Evolutionary conservation across 768 basidiomycete genomes (phyloP).

Genomic region (Cyathus striatus): DNA sequence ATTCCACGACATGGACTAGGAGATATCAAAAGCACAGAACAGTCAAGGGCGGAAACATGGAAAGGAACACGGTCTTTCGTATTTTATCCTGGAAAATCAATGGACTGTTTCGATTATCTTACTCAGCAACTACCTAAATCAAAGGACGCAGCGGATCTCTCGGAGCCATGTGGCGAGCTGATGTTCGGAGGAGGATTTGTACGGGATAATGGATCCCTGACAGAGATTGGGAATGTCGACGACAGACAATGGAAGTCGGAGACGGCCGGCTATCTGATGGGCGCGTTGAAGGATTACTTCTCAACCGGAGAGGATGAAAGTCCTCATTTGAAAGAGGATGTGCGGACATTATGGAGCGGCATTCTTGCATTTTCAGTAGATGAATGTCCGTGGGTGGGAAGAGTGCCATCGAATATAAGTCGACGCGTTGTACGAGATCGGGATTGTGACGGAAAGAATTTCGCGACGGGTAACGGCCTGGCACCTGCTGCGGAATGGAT

Average conservation of each 20-base stretch:
- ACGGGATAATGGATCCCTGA: conserved; percentile 21
- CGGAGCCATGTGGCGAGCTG: conserved; percentile 38
- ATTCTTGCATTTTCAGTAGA: conserved; percentile 61
- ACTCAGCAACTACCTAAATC: conserved; percentile 42
- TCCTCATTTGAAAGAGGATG: conserved; percentile 20
- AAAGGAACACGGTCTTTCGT: conserved; percentile 46
- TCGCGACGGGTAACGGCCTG: conserved; percentile 16
- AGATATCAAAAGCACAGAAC: conserved; percentile 4
- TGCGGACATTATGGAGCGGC: conserved; percentile 62
- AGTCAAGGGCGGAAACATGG: neutral
- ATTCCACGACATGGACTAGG: conserved; percentile 35
- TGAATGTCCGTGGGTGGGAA: conserved; percentile 64
- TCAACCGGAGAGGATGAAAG: conserved; percentile 16
- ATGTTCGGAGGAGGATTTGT: conserved; percentile 66
- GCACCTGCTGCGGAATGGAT: conserved; percentile 54
- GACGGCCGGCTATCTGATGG: conserved; percentile 23
- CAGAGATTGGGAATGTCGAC: conserved; percentile 31
- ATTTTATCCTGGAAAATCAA: conserved; percentile 40
- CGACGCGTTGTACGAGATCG: neutral
- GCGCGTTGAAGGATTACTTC: conserved; percentile 51
- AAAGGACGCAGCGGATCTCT: conserved; percentile 7
- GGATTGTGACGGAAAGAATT: conserved; percentile 13
- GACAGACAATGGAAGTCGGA: conserved; percentile 24
- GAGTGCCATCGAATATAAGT: conserved; percentile 34
- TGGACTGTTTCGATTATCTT: conserved; percentile 57